Base-by-base conservation (phyloP, 2,329 filamentous ascomycete species). In the Scedosporium boydii region DNA sequence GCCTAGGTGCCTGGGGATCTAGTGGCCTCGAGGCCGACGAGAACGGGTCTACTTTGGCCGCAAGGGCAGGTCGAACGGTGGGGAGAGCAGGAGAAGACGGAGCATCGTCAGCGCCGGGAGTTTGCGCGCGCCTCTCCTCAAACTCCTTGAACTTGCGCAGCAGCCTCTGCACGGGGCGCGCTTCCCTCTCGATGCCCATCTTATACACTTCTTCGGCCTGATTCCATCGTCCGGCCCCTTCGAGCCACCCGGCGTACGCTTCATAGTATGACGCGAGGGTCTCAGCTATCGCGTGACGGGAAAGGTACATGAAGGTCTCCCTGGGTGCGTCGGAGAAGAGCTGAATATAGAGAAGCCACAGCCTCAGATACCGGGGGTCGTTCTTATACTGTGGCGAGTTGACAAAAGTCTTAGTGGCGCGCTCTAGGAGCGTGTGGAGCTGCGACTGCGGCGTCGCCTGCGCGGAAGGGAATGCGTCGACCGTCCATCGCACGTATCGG, bases 141-240 rank as follows among this genome's bases (percentile, higher is more conserved):
- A 99, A 99, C 73, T 98, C 93, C 68, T 86, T 87, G 75, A 92
- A 97, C 76, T 97, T 98, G 71, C 95, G 88, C 63, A 92, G 72
- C 66, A 99, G 77, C 55, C 95, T 84, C 71, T 93, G 88, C 0
- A 85, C 82, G 2, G 95, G 95, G 44, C 90, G 83, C 3, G 95
- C 95, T 69, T 96, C 92, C 51, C 87, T 87, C 73, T 97, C 90
- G 61, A 99, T 88, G 1, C 95, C 95, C 66, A 96, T 79, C 68
- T 88, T 87, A 73, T 96, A 98, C 0, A 99, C 90, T 73, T 99
- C 95, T 68, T 96, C 92, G 0, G 95, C 93, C 73, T 99, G 95
- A 23, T 81, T 83, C 89, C 91, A 97, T 66, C 93, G 82, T 14
- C 87, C 89, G 6, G 87, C 89, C 42, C 85, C 81, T 76, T 99